These are phyloP conservation scores for Coix lacrymajobi DNA, from an alignment of 176 grass and related monocot genomes.

Conservation along the genomic window DNA sequence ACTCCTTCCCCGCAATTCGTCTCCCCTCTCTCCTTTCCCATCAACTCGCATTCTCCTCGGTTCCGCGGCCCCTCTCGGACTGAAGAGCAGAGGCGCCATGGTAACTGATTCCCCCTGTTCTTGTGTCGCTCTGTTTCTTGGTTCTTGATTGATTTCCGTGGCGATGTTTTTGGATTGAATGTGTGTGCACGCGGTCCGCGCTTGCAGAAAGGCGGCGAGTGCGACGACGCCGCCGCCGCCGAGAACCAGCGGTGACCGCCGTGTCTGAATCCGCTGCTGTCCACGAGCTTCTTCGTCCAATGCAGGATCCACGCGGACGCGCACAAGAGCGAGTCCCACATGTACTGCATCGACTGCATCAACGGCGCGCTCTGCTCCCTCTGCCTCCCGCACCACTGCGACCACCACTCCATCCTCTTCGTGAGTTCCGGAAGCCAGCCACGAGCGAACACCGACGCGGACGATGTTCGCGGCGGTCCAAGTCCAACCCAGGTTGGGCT, in stretches of 20 bases:
- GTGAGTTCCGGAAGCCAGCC: conserved; percentile 1
- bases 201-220: conserved; percentile 19
- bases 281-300: conserved; percentile 89
- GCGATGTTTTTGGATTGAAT: no score
- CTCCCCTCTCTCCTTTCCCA: no score
- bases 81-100: conserved; percentile 45
- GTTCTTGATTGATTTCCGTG: not conserved
- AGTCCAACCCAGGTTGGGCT: not conserved
- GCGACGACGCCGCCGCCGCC: conserved; percentile 1
- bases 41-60: not conserved
- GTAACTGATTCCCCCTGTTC: conserved; percentile 1
- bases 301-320: conserved; percentile 65
- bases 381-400: conserved; percentile 71
- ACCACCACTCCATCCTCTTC: conserved; percentile 55
- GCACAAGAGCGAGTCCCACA: conserved; percentile 94
- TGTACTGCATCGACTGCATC: conserved; percentile 93
- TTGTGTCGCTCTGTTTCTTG: not conserved
- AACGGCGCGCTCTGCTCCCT: conserved; percentile 80
- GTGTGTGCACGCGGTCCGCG: not conserved
- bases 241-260: conserved; percentile 67
- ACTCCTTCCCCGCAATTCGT: not conserved
- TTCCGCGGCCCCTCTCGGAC: conserved; percentile 17
- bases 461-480: not conserved
- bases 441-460: not conserved
- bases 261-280: conserved; percentile 85